These are phyloP conservation scores for Botrytis deweyae DNA, from an alignment of 2,329 filamentous ascomycete genomes.

Conservation along the genomic window DNA sequence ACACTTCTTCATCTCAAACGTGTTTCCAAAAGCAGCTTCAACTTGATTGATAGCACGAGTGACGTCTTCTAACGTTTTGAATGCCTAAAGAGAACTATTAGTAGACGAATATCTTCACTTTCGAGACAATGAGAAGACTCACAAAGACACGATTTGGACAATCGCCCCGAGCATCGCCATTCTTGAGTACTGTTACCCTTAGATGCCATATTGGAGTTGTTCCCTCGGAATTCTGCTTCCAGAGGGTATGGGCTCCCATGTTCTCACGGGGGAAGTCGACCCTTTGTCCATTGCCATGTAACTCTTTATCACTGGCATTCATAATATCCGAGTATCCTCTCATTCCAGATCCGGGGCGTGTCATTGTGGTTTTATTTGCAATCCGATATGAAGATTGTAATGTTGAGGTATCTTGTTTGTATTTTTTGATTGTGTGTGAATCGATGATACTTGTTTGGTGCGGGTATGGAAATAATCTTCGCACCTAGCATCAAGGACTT, in stretches of 20 bases:
- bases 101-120: not conserved
- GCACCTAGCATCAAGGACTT: not conserved
- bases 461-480: not conserved
- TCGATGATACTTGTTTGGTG: not conserved
- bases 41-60: conserved; percentile 33
- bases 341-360: conserved; percentile 4
- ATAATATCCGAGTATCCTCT: conserved; percentile 21
- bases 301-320: not conserved
- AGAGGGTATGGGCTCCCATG: conserved; percentile 27
- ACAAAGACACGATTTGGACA: conserved; percentile 31
- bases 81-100: conserved; percentile 25
- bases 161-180: conserved; percentile 31
- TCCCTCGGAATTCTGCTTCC: conserved; percentile 25
- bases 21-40: conserved; percentile 30
- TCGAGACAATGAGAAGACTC: conserved; percentile 16
- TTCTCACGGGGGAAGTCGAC: conserved; percentile 25
- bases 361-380: not conserved
- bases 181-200: conserved; percentile 31
- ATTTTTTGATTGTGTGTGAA: not conserved
- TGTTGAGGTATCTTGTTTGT: not conserved
- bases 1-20: conserved; percentile 31
- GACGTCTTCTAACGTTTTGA: conserved; percentile 31
- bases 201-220: conserved; percentile 32
- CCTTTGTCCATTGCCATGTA: conserved; percentile 29
- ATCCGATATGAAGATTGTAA: not conserved